Evolutionary conservation across 2,329 filamentous ascomycete species (phyloP), one percentile per base, ranked within the genome.

Genomic region (Diplocarpon mali): DNA sequence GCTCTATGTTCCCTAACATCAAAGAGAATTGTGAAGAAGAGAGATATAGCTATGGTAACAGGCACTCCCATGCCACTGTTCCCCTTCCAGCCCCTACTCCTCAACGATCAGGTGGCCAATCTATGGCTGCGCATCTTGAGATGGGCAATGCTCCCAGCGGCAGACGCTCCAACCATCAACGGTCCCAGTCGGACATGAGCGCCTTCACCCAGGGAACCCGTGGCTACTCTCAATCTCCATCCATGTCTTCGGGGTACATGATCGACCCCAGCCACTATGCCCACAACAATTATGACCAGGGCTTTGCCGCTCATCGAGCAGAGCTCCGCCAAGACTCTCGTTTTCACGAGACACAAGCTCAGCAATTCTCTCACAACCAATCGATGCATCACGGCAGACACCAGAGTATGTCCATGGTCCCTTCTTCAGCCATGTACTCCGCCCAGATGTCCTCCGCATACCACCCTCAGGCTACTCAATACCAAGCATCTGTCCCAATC

Each of bases 121-220:
- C 53, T 7, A 53, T 55, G 50, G 53, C 55, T 27, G 46, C 50
- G 27, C 51, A 55, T 27, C 46, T 57, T 5, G 57, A 59, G 34
- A 44, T 35, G 29, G 47, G 10, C 45, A 47, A 53, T 36, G 41
- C 38, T 31, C 45, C 34, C 20, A 28, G n/a, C 40, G 34, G 35
- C 12, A 44, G 44, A 29, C 51, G 52, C 20, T 46, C 49, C 29
- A 29, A 45, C 13, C 59, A 61, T 40, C 51, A 55, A 30, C 53
- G 59, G 16, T 60, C 58, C n/a, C 57, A 54, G 20, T 60, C 59
- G 5, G 58, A 61, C 38, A 47, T 60, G 24, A 42, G 49, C 34
- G 39, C 45, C 20, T 47, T 56, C 11, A 32, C 32, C 13, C 45
- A 45, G 17, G 48, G 36, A 20, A 44, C n/a, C 7, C 34, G 37